Conservation (phyloP, 768 basidiomycete species). For the Russula vinacea region DNA sequence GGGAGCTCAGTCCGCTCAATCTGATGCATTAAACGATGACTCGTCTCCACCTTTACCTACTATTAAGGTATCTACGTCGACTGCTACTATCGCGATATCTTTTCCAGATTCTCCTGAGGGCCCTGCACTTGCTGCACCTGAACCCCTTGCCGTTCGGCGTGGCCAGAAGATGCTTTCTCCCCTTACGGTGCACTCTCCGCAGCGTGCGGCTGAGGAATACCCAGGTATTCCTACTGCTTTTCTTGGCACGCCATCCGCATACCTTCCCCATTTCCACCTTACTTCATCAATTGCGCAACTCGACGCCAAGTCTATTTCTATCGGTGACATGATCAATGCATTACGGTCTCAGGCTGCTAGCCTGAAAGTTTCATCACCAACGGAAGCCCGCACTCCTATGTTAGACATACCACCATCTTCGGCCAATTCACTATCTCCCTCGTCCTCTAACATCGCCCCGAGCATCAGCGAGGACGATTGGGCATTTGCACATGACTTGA, state of each 20-base stretch:
- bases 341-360: conserved; percentile 34
- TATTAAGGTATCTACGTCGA: conserved; percentile 39
- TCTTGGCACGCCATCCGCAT: conserved; percentile 38
- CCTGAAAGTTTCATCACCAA: conserved; percentile 28
- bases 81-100: conserved; percentile 34
- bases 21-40: conserved; percentile 11
- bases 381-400: conserved; percentile 6
- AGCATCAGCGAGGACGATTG: conserved; percentile 38
- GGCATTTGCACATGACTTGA: conserved; percentile 38
- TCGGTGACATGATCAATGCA: conserved; percentile 40
- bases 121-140: not conserved
- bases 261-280: conserved; percentile 36
- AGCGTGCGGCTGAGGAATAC: conserved; percentile 35
- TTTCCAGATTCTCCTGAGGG: conserved; percentile 31
- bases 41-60: conserved; percentile 32
- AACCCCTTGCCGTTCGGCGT: conserved; percentile 42
- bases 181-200: conserved; percentile 31
- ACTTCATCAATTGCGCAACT: conserved; percentile 9
- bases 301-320: conserved; percentile 33
- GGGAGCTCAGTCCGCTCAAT: not conserved
- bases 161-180: conserved; percentile 39
- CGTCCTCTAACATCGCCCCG: conserved; percentile 16
- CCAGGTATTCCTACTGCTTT: conserved; percentile 47
- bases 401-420: conserved; percentile 7
- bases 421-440: conserved; percentile 14